Conservation (phyloP, 306 rosid genomes). For the Begonia loranthoides region DNA sequence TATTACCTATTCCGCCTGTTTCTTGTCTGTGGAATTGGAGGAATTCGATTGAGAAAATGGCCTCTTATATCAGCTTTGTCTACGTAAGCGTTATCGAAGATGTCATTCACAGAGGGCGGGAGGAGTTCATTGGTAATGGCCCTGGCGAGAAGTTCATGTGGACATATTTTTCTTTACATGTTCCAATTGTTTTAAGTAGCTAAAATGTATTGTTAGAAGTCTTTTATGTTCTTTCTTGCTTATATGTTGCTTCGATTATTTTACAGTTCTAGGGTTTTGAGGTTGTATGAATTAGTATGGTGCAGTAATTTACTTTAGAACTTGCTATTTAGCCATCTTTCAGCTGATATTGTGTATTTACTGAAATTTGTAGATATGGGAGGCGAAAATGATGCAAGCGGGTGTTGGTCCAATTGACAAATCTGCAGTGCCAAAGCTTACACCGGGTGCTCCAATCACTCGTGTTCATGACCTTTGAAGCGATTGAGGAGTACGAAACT, state of each 20-base stretch:
- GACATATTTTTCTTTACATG: not conserved
- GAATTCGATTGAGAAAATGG: constrained; percentile 22
- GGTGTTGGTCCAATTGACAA: constrained; percentile 78
- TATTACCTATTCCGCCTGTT: constrained; percentile 3
- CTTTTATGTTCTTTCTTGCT: not conserved
- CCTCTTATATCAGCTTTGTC: constrained; percentile 66
- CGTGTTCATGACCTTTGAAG: constrained; percentile 97
- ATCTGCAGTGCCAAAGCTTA: constrained; percentile 45
- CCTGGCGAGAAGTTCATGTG: constrained; percentile 68
- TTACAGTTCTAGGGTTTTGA: constrained; percentile 15
- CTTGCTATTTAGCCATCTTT: constrained; percentile 4
- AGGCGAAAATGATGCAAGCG: constrained; percentile 82
- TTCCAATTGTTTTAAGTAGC: not conserved
- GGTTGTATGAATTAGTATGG: constrained; percentile 1
- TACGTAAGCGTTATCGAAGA: constrained; percentile 84
- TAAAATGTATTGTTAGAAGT: not conserved
- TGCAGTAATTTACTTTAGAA: not conserved
- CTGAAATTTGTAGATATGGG: constrained; percentile 55
- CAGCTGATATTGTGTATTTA: constrained; percentile 14
- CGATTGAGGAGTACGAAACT: constrained; percentile 90
- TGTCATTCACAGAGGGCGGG: constrained; percentile 79
- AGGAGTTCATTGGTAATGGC: constrained; percentile 64
- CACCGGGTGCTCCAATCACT: constrained; percentile 71
- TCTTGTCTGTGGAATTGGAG: constrained; percentile 7
- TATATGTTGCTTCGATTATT: constrained; percentile 41